A percentile compares a stretch with the other conserved stretches of the same genome.
Evolutionary conservation across 495 filamentous ascomycete genomes (phyloP).

Genomic region (Penicillium coprophilum): DNA sequence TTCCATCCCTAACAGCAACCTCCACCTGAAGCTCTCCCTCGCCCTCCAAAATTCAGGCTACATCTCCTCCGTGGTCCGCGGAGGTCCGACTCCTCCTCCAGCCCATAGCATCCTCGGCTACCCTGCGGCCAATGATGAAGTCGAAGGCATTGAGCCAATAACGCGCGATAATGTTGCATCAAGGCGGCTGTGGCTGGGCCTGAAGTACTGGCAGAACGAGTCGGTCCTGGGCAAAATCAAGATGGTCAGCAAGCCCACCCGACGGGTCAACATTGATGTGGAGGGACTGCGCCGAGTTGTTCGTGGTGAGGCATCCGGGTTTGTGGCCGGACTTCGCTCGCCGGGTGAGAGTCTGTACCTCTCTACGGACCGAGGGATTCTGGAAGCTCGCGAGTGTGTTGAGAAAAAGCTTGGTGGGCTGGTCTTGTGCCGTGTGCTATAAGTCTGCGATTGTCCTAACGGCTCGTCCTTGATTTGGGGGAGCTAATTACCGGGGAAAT

Average conservation of each 20-base stretch:
- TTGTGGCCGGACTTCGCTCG: conserved; percentile 68
- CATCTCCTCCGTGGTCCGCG: conserved; percentile 78
- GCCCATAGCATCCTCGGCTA: conserved; percentile 50
- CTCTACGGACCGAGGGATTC: conserved; percentile 71
- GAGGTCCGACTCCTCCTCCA: conserved; percentile 64
- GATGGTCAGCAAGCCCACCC: conserved; percentile 75
- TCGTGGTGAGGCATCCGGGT: conserved; percentile 61
- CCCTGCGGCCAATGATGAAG: conserved; percentile 39
- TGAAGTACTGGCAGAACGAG: conserved; percentile 90
- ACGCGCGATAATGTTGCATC: conserved; percentile 77
- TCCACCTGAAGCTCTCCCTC: conserved; percentile 73
- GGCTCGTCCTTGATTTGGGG: conserved; percentile 7
- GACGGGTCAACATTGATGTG: conserved; percentile 64
- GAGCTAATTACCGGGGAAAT: conserved; percentile 12
- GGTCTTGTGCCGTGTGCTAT: conserved; percentile 69
- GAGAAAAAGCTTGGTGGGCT: conserved; percentile 82
- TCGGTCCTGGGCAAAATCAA: conserved; percentile 73
- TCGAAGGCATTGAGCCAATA: conserved; percentile 51
- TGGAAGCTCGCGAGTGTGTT: conserved; percentile 86
- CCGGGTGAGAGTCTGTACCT: conserved; percentile 85
- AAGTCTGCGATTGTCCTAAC: conserved; percentile 22
- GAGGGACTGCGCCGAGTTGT: conserved; percentile 59
- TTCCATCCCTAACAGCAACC: conserved; percentile 76
- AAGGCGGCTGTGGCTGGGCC: conserved; percentile 81
- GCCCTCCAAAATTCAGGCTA: conserved; percentile 81